Evolutionary conservation across 2,329 filamentous ascomycete species (phyloP).

Genomic region (Talaromyces piceae): DNA sequence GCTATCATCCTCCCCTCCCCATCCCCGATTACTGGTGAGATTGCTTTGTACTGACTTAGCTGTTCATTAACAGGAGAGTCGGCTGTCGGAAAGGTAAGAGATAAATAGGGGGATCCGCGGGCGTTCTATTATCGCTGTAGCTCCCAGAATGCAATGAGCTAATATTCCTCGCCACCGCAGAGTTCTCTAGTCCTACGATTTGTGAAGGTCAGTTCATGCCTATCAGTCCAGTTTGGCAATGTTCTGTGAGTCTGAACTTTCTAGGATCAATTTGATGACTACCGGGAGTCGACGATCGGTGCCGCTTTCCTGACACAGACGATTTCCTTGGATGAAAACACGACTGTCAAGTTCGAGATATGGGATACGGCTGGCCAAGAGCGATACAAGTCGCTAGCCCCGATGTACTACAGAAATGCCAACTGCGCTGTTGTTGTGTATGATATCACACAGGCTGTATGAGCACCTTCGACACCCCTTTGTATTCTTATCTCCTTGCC

Average conservation of each 20-base stretch:
- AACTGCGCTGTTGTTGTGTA: conserved; percentile 99
- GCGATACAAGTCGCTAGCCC: conserved; percentile 95
- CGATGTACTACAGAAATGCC: conserved; percentile 99
- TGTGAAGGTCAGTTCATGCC: conserved; percentile 67
- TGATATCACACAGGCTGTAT: conserved; percentile 97
- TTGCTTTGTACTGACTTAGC: conserved; percentile 2
- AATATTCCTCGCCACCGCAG: conserved; percentile 39
- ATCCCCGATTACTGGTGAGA: background rate
- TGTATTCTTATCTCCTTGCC: background rate
- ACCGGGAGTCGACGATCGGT: conserved; percentile 95
- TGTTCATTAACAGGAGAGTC: conserved; percentile 68
- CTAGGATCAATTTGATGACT: conserved; percentile 98
- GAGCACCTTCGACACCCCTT: conserved; percentile 25
- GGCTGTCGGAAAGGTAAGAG: conserved; percentile 85
- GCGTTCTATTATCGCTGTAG: background rate
- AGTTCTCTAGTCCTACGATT: conserved; percentile 97
- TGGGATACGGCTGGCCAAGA: conserved; percentile 99
- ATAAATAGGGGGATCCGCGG: background rate
- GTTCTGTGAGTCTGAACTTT: conserved; percentile 10
- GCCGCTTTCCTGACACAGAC: conserved; percentile 98
- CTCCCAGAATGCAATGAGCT: conserved; percentile 1
- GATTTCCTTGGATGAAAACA: conserved; percentile 94
- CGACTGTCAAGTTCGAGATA: conserved; percentile 99
- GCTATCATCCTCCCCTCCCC: no score
- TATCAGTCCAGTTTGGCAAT: background rate